These are phyloP conservation scores for Ganoderma sinense DNA, from an alignment of 1,284 basidiomycete genomes.

Conservation along the genomic window DNA sequence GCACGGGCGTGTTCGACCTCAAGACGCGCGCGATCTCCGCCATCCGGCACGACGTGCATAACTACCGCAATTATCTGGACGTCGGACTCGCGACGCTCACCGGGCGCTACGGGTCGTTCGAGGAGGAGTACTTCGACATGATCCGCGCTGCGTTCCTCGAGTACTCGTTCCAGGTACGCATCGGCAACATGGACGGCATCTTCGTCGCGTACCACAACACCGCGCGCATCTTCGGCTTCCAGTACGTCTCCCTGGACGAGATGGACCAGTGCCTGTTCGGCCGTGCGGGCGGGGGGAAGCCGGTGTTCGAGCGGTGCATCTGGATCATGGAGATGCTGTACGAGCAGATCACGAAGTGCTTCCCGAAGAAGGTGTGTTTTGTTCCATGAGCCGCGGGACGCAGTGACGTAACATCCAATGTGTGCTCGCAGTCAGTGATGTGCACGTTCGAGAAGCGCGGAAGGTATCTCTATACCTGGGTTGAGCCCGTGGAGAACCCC, in stretches of 20 bases:
- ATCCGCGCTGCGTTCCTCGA: slow-evolving; percentile 95
- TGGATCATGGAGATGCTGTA: slow-evolving; percentile 77
- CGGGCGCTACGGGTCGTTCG: slow-evolving; percentile 80
- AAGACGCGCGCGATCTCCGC: slow-evolving; percentile 92
- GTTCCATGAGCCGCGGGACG: background rate
- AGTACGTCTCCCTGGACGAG: slow-evolving; percentile 89
- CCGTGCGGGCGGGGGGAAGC: slow-evolving; percentile 63
- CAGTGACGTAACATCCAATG: background rate
- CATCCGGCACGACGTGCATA: slow-evolving; percentile 87
- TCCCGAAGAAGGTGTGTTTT: slow-evolving; percentile 69
- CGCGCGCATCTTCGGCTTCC: slow-evolving; percentile 89
- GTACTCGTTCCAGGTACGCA: slow-evolving; percentile 96
- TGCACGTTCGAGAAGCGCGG: slow-evolving; percentile 62
- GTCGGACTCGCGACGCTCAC: slow-evolving; percentile 73
- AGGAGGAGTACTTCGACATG: slow-evolving; percentile 92
- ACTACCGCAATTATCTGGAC: slow-evolving; percentile 84
- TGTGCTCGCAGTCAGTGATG: slow-evolving; percentile 54
- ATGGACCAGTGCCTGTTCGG: slow-evolving; percentile 90
- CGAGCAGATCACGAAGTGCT: slow-evolving; percentile 66
- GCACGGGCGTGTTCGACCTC: slow-evolving; percentile 93
- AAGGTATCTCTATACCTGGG: slow-evolving; percentile 64
- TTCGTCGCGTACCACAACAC: slow-evolving; percentile 97
- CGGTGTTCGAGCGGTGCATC: slow-evolving; percentile 83
- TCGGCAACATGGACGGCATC: slow-evolving; percentile 97
- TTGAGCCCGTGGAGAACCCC: slow-evolving; percentile 65